Evolutionary conservation across 306 rosid genomes (phyloP), one percentile per base, ranked within the genome.

Genomic region (Styphnolobium japonicum): DNA sequence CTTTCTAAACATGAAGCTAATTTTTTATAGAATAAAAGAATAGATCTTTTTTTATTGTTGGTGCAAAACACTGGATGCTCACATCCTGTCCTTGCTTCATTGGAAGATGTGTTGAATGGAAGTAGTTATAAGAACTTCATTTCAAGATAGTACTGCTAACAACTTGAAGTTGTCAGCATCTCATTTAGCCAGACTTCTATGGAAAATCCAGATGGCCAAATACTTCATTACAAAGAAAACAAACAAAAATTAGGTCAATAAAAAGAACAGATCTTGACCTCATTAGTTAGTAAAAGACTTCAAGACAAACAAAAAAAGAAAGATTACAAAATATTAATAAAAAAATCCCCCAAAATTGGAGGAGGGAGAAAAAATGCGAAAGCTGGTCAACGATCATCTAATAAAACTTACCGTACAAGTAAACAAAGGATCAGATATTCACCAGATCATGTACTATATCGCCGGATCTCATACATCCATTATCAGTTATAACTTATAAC

Each of bases 381-480:
- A 7, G 7, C 4, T 19, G 23, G 40, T 48, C 45, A 48, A 21
- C 10, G 10, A 55, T 10, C n/a, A 29, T 14, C 42, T 1, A 75
- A n/a, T 10, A 31, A 77, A 22, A 10, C 0, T 62, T 1, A 29
- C 66, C 22, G 51, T 58, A 57, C 60, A 22, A 40, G n/a, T 52
- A 67, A 69, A 18, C 49, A 75, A 62, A 31, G 15, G 19, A 80
- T 55, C 46, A 56, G 6, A 58, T 40, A 29, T 80, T 71, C 48
- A 64, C 19, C 49, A 69, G 77, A 83, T 82, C 80, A 65, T 71
- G 72, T 31, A n/a, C 57, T 14, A 25, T 14, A 75, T 18, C 58
- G 5, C 57, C 81, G 71, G 89, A 82, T 82, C 86, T 79, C 77
- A 67, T 46, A 12, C 10, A 78, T 39, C 64, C 21, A 66, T 5